These are phyloP conservation scores for Plenodomus lindquistii DNA, from an alignment of 2,329 filamentous ascomycete genomes.

Conservation along the genomic window DNA sequence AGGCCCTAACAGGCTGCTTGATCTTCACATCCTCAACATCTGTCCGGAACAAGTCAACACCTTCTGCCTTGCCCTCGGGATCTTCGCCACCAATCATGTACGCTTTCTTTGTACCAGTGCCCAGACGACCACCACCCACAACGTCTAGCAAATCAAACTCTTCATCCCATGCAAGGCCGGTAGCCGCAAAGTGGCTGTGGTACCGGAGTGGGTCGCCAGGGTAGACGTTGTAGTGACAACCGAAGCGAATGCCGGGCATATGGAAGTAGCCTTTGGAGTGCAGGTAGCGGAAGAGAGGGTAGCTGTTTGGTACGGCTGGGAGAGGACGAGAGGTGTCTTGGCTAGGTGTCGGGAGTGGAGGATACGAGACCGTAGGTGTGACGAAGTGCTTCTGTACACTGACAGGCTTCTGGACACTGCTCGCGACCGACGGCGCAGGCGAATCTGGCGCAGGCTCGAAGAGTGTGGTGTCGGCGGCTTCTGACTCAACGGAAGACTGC, in stretches of 20 bases:
- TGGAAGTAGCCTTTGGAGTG: constrained; percentile 82
- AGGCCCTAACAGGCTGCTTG: constrained; percentile 63
- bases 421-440: constrained; percentile 10
- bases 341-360: constrained; percentile 31
- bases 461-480: constrained; percentile 20
- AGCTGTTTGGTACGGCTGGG: constrained; percentile 50
- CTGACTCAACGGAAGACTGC: background rate
- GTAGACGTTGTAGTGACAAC: constrained; percentile 92
- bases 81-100: constrained; percentile 78
- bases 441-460: constrained; percentile 26
- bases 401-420: constrained; percentile 13
- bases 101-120: constrained; percentile 94
- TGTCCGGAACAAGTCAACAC: background rate
- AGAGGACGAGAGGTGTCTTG: constrained; percentile 26
- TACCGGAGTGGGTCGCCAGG: constrained; percentile 93
- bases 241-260: constrained; percentile 90
- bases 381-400: constrained; percentile 39
- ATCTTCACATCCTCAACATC: constrained; percentile 25
- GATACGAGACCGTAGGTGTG: constrained; percentile 53
- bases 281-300: constrained; percentile 79
- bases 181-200: constrained; percentile 90
- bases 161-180: constrained; percentile 84
- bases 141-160: constrained; percentile 83
- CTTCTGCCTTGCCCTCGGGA: constrained; percentile 4
- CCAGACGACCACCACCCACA: constrained; percentile 82